Conservation (phyloP, 176 grass and related monocot species). For the Cenchrus purpureus region DNA sequence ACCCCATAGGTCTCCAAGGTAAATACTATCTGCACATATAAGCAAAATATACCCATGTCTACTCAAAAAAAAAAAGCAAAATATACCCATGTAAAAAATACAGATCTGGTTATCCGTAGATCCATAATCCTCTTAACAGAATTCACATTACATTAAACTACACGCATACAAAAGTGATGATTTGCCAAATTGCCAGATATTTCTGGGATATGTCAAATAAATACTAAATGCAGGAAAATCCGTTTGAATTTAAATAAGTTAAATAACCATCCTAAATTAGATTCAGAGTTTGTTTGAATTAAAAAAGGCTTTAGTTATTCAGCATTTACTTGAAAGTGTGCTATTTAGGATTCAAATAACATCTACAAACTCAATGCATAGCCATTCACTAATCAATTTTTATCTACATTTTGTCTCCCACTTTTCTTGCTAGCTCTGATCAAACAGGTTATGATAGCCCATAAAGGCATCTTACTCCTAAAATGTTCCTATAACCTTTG, state of each 20-base stretch:
- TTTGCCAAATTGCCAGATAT: background rate
- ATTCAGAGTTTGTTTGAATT: background rate
- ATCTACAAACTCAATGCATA: background rate
- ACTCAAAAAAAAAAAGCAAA: slow-evolving; percentile 4
- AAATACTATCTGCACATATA: slow-evolving; percentile 83
- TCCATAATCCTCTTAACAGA: slow-evolving; percentile 3
- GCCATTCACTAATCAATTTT: slow-evolving; percentile 1
- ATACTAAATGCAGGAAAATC: background rate
- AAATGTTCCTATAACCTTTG: background rate
- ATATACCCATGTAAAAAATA: slow-evolving; percentile 20
- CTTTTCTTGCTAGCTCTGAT: background rate
- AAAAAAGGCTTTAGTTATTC: background rate
- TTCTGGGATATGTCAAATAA: background rate
- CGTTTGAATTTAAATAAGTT: slow-evolving; percentile 11
- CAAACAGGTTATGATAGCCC: background rate
- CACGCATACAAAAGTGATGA: background rate
- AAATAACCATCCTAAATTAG: slow-evolving; percentile 6
- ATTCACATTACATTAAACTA: slow-evolving; percentile 1
- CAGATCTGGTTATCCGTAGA: background rate
- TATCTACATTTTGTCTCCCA: background rate
- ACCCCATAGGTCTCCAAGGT: slow-evolving; percentile 93
- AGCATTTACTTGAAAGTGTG: background rate
- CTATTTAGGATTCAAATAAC: background rate
- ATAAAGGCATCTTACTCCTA: slow-evolving; percentile 4
- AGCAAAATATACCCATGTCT: slow-evolving; percentile 28